Base-by-base conservation (phyloP, 1,284 basidiomycete species). In the Waitea zeae region DNA sequence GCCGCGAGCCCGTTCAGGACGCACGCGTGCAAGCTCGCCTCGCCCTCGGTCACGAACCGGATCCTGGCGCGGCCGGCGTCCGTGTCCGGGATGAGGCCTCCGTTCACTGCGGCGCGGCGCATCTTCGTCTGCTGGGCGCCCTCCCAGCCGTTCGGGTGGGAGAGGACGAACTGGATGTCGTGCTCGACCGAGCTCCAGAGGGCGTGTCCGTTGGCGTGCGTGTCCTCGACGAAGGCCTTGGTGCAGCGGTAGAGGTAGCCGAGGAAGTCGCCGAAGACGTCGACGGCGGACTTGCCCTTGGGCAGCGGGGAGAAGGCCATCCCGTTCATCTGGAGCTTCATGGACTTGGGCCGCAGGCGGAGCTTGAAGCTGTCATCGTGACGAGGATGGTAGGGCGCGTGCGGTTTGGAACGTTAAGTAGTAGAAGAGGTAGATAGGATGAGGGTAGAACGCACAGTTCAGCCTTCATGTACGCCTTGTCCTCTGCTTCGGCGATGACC, bases 111-210 rank as follows among this genome's bases (percentile, higher is more conserved):
- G 1, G 68, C 70, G 37, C 72, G 59, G 36, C 79, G 64, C 73
- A 82, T 78, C 50, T 69, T 72, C 24, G 70, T 69, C 48, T 83
- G 80, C 45, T 82, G 79, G 1, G 74, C 72, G 13, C 78, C 78
- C 46, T 82, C 79, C 79, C 79, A 83, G 5, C 79, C 79, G 44
- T 82, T 83, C 9, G 80, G 79, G 49, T 82, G 79, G 31, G 69
- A 73, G 31, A 82, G 54, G 4, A 83, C 75, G 41, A 81, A 70
- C 44, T 81, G 71, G 31, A 79, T 62, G 44, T 71, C 62, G 26
- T 62, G 46, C 46, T 80, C 72, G 20, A 82, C 66, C 3, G 66
- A 59, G 17, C 60, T 62, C 77, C 79, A 82, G 1, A 81, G 51
- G 13, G 61, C 54, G 17, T 56, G 54, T 0, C 76, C 76, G 41